Percentiles rank a stretch among this genome's conserved stretches.
These are phyloP conservation scores for Penicillium thymicola DNA, from an alignment of 2,329 filamentous ascomycete genomes.

Conservation along the genomic window DNA sequence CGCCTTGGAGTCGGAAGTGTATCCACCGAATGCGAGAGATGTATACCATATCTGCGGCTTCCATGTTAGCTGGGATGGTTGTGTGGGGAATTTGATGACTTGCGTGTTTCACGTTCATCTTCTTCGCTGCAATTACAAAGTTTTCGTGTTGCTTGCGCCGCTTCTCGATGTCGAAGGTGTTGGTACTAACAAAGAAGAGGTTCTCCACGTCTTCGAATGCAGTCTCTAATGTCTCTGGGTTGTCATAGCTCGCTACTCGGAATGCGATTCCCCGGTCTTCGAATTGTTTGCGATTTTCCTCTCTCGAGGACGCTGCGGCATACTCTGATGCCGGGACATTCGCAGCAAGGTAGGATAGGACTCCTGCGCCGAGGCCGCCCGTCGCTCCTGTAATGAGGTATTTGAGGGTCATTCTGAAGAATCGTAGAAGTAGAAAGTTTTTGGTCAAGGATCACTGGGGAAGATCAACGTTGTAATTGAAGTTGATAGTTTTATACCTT, in stretches of 20 bases:
- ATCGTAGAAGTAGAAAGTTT: background rate
- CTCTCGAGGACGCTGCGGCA: constrained; percentile 49
- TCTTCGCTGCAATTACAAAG: constrained; percentile 54
- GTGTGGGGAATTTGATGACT: constrained; percentile 46
- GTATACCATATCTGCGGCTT: constrained; percentile 55
- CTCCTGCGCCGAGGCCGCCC: constrained; percentile 35
- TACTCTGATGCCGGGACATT: constrained; percentile 45
- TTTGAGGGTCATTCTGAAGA: constrained; percentile 30
- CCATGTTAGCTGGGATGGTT: constrained; percentile 34
- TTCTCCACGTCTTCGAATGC: constrained; percentile 53
- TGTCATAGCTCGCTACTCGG: constrained; percentile 53
- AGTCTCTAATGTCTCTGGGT: constrained; percentile 43
- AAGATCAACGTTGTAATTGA: background rate
- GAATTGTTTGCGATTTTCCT: constrained; percentile 41
- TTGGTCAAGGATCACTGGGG: background rate
- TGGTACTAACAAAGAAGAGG: constrained; percentile 57
- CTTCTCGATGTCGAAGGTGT: constrained; percentile 49
- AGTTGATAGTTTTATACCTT: background rate
- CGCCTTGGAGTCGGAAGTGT: constrained; percentile 39
- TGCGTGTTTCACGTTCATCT: constrained; percentile 52
- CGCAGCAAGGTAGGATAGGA: constrained; percentile 33
- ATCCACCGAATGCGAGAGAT: constrained; percentile 56
- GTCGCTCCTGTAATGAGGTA: constrained; percentile 41
- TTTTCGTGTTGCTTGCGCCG: constrained; percentile 47
- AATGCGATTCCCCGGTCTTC: constrained; percentile 48